Evolutionary conservation across 805 yeast genomes (phyloP), one percentile per base, ranked within the genome.

Genomic region (Teunomyces tritomae): DNA sequence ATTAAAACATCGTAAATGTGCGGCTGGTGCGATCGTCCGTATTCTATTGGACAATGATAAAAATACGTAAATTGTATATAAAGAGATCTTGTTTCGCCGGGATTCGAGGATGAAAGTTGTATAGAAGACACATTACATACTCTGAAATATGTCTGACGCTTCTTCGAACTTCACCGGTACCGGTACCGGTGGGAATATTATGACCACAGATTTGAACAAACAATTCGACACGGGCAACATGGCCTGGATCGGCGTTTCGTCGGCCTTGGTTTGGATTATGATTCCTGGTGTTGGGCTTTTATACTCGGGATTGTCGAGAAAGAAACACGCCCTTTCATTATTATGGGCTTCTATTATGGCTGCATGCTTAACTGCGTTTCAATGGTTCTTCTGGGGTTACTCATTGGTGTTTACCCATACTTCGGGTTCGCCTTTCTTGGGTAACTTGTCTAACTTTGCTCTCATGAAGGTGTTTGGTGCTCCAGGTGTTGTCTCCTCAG

Each of bases 301-400:
- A 53, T 92, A 92, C 70, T 89, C 96, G 30, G 99, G 99, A 55
- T 73, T 94, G 52, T 84, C 96, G 11, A 83, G 99, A 68, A 92
- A 92, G 69, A 89, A 91, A 68, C 97, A 94, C 61, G 96, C 97
- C n/a, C 73, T 94, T 47, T 88, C 97, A 6, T 75, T 94, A 45
- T 72, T 94, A 45, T 94, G 97, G 97, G 94, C 96, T 20, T 85
- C 96, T 5, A 72, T 94, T 63, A 90, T 89, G 87, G 89, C 95
- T 16, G 83, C 83, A 16, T 84, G 94, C 56, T 73, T 92, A 28
- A 83, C 90, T 6, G 71, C 87, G 1, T 89, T 94, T 80, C 97
- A 94, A 68, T 92, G 99, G 98, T 94, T 90, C 70, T 91, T 90
- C 75, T 90, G 97, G 97, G 99, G 98, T 53, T 92, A 87, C 70